Evolutionary conservation across 192 early-diverging fungal genomes (phyloP).

Genomic region (Backusella macrospora): DNA sequence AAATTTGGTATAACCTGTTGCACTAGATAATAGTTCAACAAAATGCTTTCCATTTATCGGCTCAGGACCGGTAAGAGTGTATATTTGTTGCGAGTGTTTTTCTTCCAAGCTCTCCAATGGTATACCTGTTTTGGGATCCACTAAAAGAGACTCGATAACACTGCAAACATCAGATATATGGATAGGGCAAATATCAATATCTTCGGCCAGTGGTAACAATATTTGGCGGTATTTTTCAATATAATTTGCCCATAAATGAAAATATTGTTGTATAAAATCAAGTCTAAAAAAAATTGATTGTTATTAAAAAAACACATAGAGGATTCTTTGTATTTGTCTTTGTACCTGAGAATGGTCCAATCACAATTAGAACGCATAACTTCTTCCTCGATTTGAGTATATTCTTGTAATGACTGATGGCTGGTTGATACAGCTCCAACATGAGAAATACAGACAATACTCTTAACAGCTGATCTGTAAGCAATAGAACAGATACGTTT

Average conservation of each 20-base stretch:
- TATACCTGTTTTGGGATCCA: background rate
- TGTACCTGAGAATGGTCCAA: conserved; percentile 40
- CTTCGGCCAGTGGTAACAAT: conserved; percentile 23
- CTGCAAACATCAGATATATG: conserved; percentile 34
- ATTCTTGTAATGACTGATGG: conserved; percentile 25
- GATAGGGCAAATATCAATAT: conserved; percentile 31
- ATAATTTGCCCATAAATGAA: conserved; percentile 38
- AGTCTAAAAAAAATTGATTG: conserved; percentile 14
- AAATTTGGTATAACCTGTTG: conserved; percentile 28
- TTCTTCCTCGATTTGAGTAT: conserved; percentile 34
- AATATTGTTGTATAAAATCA: conserved; percentile 38
- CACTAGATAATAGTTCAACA: conserved; percentile 11
- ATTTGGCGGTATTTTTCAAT: conserved; percentile 29
- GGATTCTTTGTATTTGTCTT: background rate
- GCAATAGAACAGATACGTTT: conserved; percentile 29
- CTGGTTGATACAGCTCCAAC: conserved; percentile 29
- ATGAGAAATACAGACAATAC: conserved; percentile 38
- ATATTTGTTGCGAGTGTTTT: conserved; percentile 32
- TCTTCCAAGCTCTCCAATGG: conserved; percentile 11
- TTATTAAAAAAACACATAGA: background rate
- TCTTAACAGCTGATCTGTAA: conserved; percentile 25
- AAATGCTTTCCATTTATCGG: conserved; percentile 31
- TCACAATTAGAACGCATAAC: conserved; percentile 23
- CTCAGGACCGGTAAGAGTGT: conserved; percentile 35
- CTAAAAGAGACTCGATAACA: conserved; percentile 9